Evolutionary conservation across 139 green algal species (phyloP), one percentile per base, ranked within the genome.

Genomic region (Chlamydomonas sphaeroides): DNA sequence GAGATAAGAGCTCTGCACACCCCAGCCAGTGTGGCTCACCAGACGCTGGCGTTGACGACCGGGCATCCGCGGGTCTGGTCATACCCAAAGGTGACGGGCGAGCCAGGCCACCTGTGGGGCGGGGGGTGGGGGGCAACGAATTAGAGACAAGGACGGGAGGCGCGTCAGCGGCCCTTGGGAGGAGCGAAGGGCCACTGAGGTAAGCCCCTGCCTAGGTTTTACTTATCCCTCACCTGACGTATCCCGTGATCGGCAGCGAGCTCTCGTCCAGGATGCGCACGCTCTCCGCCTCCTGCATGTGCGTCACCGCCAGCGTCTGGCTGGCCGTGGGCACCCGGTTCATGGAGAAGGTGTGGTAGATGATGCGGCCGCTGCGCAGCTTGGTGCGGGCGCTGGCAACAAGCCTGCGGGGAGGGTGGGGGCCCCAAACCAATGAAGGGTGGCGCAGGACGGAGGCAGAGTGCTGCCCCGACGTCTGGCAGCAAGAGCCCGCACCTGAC

Each of bases 1-100:
- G n/a, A n/a, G n/a, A n/a, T n/a, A n/a, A n/a, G n/a, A n/a, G n/a
- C n/a, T n/a, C n/a, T n/a, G n/a, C n/a, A n/a, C n/a, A n/a, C n/a
- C n/a, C n/a, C n/a, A n/a, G n/a, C n/a, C n/a, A n/a, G n/a, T n/a
- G n/a, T n/a, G n/a, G 14, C 45, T 51, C 14, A 51, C 45, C 45
- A 66, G 15, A 68, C 63, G 14, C 6, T 26, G 4, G 63, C 63
- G 10, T 28, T 33, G 1, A 1, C 3, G 33, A 68, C 26, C 33
- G 63, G 33, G 63, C 63, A 68, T 32, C 63, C 63, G 33, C 63
- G 63, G 33, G 33, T 68, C 17, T 68, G 63, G 33, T 68, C 63
- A 28, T 36, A 68, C 1, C 63, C 63, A 61, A 61, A 61, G 51
- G 21, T 61, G 51, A 26, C 17, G 4, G 6, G 3, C 26, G 51